Conservation (phyloP, 139 green algal species). For the Chlorella sp. region DNA sequence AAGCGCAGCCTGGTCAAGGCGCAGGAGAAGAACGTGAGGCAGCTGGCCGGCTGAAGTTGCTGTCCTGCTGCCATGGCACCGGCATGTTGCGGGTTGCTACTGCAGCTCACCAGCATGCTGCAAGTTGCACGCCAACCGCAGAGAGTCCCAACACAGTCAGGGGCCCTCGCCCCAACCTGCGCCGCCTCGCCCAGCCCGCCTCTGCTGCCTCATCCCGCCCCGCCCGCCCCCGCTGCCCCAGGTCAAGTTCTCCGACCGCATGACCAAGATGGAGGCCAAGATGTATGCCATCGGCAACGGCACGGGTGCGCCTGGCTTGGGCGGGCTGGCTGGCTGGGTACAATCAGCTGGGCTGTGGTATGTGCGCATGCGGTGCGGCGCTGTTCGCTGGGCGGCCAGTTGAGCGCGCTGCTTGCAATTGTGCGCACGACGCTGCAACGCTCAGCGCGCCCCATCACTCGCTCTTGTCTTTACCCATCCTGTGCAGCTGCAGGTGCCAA, state of each 20-base stretch:
- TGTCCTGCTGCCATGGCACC: neutral
- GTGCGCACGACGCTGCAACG: neutral
- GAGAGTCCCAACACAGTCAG: too few species aligned
- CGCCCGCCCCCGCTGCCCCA: too few species aligned
- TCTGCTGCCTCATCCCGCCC: too few species aligned
- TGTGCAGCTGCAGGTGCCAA: slow-evolving; percentile 19
- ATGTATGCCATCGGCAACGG: slow-evolving; percentile 27
- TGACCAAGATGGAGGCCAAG: slow-evolving; percentile 52
- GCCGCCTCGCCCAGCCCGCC: neutral
- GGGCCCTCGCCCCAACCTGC: too few species aligned
- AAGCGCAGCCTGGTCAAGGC: slow-evolving; percentile 46
- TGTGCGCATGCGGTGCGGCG: neutral
- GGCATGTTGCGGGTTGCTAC: neutral
- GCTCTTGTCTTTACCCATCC: neutral
- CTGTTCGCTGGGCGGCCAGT: too few species aligned
- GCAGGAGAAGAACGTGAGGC: slow-evolving; percentile 28
- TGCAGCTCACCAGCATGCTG: too few species aligned
- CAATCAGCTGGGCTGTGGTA: too few species aligned
- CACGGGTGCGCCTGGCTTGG: neutral
- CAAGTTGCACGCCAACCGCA: too few species aligned
- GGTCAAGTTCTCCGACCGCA: slow-evolving; percentile 42
- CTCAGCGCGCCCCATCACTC: neutral
- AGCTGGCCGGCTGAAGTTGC: neutral
- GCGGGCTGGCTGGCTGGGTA: too few species aligned
- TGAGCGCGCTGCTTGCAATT: neutral